phyloP scores from a whole-genome alignment of 768 basidiomycete species.

The Kwoniella dejecticola region DNA sequence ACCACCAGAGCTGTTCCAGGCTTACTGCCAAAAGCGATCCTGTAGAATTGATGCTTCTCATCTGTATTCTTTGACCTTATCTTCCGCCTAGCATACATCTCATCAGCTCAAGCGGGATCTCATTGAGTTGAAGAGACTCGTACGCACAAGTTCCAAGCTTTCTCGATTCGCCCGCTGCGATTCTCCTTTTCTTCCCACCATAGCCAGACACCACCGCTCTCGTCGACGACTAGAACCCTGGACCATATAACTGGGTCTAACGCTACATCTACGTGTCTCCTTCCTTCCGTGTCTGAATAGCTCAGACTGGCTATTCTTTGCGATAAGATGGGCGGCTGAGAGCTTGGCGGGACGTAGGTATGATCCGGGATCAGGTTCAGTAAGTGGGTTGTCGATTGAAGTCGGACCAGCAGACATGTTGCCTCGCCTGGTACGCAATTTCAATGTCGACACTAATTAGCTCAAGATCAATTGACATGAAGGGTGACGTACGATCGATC shows the following conservation, averaged over 20 bases:
- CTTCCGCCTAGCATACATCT: constrained; percentile 13
- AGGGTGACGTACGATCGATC: constrained; percentile 27
- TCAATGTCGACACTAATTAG: background rate
- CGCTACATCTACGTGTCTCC: constrained; percentile 35
- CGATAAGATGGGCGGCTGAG: constrained; percentile 7
- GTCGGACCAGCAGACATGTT: constrained; percentile 27
- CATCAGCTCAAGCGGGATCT: background rate
- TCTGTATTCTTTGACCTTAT: constrained; percentile 13
- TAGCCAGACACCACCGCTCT: constrained; percentile 43
- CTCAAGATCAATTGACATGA: too few species aligned
- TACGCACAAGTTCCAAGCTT: constrained; percentile 33
- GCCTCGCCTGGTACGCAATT: constrained; percentile 20
- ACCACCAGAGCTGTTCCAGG: constrained; percentile 35
- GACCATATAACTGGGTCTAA: constrained; percentile 34
- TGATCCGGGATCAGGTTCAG: constrained; percentile 36
- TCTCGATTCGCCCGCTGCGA: constrained; percentile 18
- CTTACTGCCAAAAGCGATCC: constrained; percentile 34
- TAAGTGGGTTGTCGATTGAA: constrained; percentile 31
- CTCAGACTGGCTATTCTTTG: constrained; percentile 16
- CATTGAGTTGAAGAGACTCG: background rate
- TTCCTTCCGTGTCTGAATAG: constrained; percentile 26
- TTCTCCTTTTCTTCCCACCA: constrained; percentile 34
- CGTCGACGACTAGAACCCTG: constrained; percentile 36
- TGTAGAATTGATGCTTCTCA: constrained; percentile 29
- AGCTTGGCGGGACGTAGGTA: constrained; percentile 15